A percentile compares a stretch with the other conserved stretches of the same genome.
These are phyloP conservation scores for Populus euphratica DNA, from an alignment of 345 rosid genomes.

Conservation along the genomic window DNA sequence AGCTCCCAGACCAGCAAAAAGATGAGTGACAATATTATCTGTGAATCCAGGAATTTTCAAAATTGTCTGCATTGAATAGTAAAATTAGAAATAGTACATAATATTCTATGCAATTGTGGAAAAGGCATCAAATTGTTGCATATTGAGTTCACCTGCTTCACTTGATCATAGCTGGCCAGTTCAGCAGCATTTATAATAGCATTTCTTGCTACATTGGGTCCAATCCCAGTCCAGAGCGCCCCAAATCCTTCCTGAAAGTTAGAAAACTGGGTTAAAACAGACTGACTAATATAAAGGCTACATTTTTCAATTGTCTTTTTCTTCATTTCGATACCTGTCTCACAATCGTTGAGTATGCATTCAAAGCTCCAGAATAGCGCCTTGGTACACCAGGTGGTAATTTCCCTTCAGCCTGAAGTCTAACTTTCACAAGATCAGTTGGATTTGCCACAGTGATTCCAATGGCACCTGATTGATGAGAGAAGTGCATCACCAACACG, in stretches of 20 bases:
- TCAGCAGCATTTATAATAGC: slow-evolving; percentile 98
- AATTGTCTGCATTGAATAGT: slow-evolving; percentile 55
- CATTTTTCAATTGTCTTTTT: slow-evolving; percentile 9
- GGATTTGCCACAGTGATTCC: slow-evolving; percentile 88
- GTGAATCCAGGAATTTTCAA: slow-evolving; percentile 95
- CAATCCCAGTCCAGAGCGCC: slow-evolving; percentile 97
- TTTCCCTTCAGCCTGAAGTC: slow-evolving; percentile 99
- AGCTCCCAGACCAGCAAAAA: slow-evolving; percentile 89
- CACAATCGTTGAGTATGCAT: slow-evolving; percentile 88
- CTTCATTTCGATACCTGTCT: slow-evolving; percentile 60
- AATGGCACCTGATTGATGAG: slow-evolving; percentile 67
- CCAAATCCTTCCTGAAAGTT: slow-evolving; percentile 73
- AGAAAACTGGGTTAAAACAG: slow-evolving; percentile 22
- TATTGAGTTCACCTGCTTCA: slow-evolving; percentile 62
- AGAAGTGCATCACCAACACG: slow-evolving; percentile 1
- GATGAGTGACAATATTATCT: slow-evolving; percentile 89
- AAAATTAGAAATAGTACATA: slow-evolving; percentile 11
- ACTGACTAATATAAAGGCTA: slow-evolving; percentile 3
- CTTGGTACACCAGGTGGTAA: slow-evolving; percentile 86
- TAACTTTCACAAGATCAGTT: slow-evolving; percentile 98
- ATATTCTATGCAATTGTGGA: not conserved
- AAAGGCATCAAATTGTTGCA: not conserved
- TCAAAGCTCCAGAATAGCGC: slow-evolving; percentile 89
- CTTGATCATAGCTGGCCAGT: slow-evolving; percentile 95
- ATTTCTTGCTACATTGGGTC: slow-evolving; percentile 91